Base-by-base conservation (phyloP, 306 rosid genomes). In the Aeschynomene evenia region DNA sequence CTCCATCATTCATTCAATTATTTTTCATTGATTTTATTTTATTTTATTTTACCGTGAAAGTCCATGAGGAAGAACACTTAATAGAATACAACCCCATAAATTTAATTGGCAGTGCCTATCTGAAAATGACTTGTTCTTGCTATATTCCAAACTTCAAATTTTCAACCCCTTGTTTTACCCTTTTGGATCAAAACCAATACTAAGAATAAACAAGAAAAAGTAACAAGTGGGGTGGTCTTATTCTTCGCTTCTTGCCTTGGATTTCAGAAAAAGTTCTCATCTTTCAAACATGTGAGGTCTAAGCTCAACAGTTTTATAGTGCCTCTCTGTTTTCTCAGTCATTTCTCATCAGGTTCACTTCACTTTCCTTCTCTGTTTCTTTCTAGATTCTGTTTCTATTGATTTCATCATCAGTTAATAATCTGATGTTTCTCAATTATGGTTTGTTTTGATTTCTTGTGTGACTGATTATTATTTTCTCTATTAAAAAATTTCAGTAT, bases 61-160 rank as follows among this genome's bases (percentile, higher is more conserved):
- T 42, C 22, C 63, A 71, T 46, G 68, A 64, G 3, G 66, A 54
- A 20, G 52, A 65, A 7, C 36, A 18, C 66, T n/a, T n/a, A n/a
- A 29, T 51, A 59, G n/a, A 45, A 34, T 40, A 20, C 33, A 22
- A 21, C 52, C 14, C 11, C 33, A 0, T 45, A 23, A 11, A 65
- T 40, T 39, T 33, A 49, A 42, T 24, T 2, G 52, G 76, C 24
- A 50, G 70, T 24, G 5, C 58, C 77, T 51, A 56, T 64, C 66
- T 68, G 82, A 84, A 39, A 62, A 53, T 31, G 85, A 84, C 80
- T 58, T 34, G 59, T 72, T 63, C 21, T 80, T 50, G 12, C 37
- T 34, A n/a, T 34, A 37, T 42, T 80, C 84, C 84, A 80, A 68
- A 36, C 69, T 4, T 26, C 79, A 71, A 71, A 15, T 15, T 69